These are phyloP conservation scores for Quercus cerris DNA, from an alignment of 306 rosid genomes.

Conservation along the genomic window DNA sequence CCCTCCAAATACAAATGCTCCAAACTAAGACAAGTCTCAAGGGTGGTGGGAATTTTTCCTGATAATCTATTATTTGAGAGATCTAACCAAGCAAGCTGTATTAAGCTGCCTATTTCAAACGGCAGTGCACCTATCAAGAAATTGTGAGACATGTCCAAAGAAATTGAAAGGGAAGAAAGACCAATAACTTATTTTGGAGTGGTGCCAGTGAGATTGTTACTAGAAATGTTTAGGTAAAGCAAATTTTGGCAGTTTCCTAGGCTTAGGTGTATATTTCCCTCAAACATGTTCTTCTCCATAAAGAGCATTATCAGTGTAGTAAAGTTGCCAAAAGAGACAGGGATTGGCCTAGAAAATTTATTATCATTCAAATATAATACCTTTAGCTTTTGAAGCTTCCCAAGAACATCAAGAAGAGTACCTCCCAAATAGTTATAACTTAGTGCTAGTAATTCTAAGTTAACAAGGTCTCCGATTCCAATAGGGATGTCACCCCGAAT, in stretches of 20 bases:
- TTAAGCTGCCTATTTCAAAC: slow-evolving; percentile 27
- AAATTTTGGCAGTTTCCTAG: slow-evolving; percentile 31
- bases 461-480: slow-evolving; percentile 32
- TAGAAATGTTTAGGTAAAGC: slow-evolving; percentile 20
- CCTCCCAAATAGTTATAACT: slow-evolving; percentile 24
- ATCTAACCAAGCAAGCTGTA: slow-evolving; percentile 18
- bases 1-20: slow-evolving; percentile 28
- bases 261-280: slow-evolving; percentile 37
- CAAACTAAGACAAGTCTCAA: slow-evolving; percentile 34
- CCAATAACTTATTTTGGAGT: slow-evolving; percentile 33
- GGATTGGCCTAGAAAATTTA: slow-evolving; percentile 29
- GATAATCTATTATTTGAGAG: slow-evolving; percentile 36
- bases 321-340: slow-evolving; percentile 41
- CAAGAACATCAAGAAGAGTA: slow-evolving; percentile 22
- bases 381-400: slow-evolving; percentile 25
- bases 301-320: slow-evolving; percentile 17
- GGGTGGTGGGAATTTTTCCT: slow-evolving; percentile 32
- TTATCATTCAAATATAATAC: slow-evolving; percentile 15
- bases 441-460: slow-evolving; percentile 13
- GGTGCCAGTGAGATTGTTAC: slow-evolving; percentile 36
- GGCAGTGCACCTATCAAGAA: slow-evolving; percentile 35
- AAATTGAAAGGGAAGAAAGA: slow-evolving; percentile 36
- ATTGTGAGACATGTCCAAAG: slow-evolving; percentile 36
- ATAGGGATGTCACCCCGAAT: slow-evolving; percentile 32
- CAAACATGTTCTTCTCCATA: slow-evolving; percentile 25